Base-by-base conservation (phyloP, 2,329 filamentous ascomycete genomes). In the Chaetomiaceae sp. region DNA sequence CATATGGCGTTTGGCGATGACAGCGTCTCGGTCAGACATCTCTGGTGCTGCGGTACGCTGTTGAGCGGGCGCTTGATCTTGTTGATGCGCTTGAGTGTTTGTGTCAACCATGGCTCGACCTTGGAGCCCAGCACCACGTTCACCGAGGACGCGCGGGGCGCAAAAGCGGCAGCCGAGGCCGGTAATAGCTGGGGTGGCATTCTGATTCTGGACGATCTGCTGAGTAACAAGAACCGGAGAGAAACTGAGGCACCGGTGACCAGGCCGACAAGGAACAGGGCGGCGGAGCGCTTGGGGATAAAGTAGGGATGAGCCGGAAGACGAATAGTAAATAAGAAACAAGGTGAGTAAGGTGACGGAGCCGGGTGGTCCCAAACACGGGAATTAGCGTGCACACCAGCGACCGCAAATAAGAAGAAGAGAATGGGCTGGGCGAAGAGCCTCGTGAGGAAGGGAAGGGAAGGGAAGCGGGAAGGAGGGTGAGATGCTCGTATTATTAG, bases 161-260 rank as follows among this genome's bases (percentile, higher is more conserved):
- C 92, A 77, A 97, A 99, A 66, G 94, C 92, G 58, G 91, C 90
- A 62, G 94, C 94, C 66, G 94, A 97, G 58, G 92, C 92, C 64
- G 94, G 94, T 65, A 99, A 78, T 70, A 99, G 79, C 78, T 94
- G 87, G 67, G 90, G 87, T 70, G 90, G 90, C 94, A 97, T 97
- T 53, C 36, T 64, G 59, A n/a, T n/a, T n/a, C n/a, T n/a, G 55
- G 46, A 38, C 45, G 38, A 42, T 53, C 49, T 45, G 48, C 66
- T 65, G 67, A 65, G 63, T 62, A 65, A 55, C 47, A 57, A 57
- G 50, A 59, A 55, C 34, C 25, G 1, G 23, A 37, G 40, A 32
- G 46, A 29, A 43, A 59, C 33, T 18, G 16, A 46, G 45, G 25
- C 9, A 23, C 25, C 21, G 48, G 40, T 42, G 40, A 42, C 48